Evolutionary conservation across 176 grass and related monocot species (phyloP).

Genomic region (Paspalum notatum): DNA sequence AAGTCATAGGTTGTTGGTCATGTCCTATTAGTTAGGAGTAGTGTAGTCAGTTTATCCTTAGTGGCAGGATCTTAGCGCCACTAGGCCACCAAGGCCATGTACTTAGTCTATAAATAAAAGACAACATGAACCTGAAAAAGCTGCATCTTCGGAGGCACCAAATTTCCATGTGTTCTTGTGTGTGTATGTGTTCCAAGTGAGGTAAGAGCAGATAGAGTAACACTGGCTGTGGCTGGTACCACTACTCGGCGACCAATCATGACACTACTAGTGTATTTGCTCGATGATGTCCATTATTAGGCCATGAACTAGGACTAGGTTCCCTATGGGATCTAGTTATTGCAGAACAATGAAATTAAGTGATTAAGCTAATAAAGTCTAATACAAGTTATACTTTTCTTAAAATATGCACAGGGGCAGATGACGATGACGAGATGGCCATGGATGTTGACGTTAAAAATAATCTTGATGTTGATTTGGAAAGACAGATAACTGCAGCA

Average conservation of each 20-base stretch:
- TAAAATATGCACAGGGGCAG: constrained; percentile 47
- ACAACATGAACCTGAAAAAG: no score
- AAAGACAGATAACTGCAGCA: constrained; percentile 73
- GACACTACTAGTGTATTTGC: neutral
- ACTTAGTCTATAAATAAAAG: no score
- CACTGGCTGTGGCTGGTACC: neutral
- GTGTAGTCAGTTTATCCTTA: no score
- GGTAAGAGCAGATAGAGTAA: no score
- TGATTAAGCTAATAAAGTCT: neutral
- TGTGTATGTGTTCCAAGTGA: no score
- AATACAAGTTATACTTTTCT: constrained; percentile 12
- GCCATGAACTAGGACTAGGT: neutral
- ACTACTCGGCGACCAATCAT: neutral
- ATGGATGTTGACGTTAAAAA: constrained; percentile 76
- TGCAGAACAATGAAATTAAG: neutral
- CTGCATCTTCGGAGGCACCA: no score
- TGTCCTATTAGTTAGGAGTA: no score
- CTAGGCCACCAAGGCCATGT: no score
- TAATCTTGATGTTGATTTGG: constrained; percentile 70
- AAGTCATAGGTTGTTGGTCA: no score
- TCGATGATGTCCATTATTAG: constrained; percentile 6
- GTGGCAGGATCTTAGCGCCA: no score
- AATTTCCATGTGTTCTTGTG: no score
- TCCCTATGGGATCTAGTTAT: neutral
- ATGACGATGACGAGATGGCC: constrained; percentile 64